Evolutionary conservation across 441 rosid species (phyloP).

Genomic region (Omphalea diandra): DNA sequence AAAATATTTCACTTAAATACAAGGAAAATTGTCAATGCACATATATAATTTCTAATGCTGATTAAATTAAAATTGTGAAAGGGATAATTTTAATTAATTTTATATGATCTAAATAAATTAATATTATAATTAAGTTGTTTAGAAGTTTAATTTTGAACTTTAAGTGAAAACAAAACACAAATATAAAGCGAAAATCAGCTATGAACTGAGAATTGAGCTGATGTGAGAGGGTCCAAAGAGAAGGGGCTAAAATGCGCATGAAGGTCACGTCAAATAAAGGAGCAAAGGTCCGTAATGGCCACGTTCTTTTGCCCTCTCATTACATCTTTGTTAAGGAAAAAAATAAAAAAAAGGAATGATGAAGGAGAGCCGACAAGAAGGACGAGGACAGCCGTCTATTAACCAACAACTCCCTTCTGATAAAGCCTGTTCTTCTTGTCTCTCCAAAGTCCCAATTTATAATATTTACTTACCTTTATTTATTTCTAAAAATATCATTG

Average conservation of each 20-base stretch:
- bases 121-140: too few relatives aligned
- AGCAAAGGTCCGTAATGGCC: constrained; percentile 24
- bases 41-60: too few relatives aligned
- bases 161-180: background rate
- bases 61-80: too few relatives aligned
- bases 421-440: constrained; percentile 46
- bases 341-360: background rate
- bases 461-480: background rate
- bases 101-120: too few relatives aligned
- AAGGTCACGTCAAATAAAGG: constrained; percentile 25
- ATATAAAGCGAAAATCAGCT: background rate
- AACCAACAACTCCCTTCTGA: constrained; percentile 40
- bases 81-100: too few relatives aligned
- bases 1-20: too few relatives aligned
- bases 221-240: background rate
- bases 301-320: constrained; percentile 14
- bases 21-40: too few relatives aligned
- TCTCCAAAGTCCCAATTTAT: too few relatives aligned
- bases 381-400: constrained; percentile 60
- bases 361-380: constrained; percentile 50
- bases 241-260: constrained; percentile 15
- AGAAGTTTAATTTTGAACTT: too few relatives aligned
- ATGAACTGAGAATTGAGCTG: too few relatives aligned
- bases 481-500: too few relatives aligned
- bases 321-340: background rate